Evolutionary conservation across 805 yeast species (phyloP).

Genomic region (Debaryomyces prosopidis): DNA sequence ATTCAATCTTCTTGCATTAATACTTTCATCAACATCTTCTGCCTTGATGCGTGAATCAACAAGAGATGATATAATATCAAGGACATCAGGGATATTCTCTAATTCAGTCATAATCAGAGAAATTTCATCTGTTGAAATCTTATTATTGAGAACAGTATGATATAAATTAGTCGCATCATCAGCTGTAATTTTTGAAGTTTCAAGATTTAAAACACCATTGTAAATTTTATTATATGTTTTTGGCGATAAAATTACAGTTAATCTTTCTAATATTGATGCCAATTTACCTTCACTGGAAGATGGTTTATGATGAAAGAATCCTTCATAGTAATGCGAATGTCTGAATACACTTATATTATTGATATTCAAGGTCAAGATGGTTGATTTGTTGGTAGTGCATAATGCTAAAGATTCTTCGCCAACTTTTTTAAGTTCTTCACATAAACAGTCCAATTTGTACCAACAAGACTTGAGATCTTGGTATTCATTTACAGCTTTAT

Average conservation of each 20-base stretch:
- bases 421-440: constrained; percentile 66
- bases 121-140: constrained; percentile 26
- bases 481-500: constrained; percentile 22
- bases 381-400: constrained; percentile 13
- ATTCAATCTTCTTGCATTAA: constrained; percentile 1
- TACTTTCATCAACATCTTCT: not conserved
- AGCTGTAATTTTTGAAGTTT: constrained; percentile 10
- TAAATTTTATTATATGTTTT: constrained; percentile 27
- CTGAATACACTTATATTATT: constrained; percentile 35
- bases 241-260: constrained; percentile 27
- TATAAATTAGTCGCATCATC: constrained; percentile 22
- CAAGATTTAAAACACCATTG: constrained; percentile 12
- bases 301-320: constrained; percentile 10
- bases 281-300: constrained; percentile 15
- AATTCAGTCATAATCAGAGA: constrained; percentile 19
- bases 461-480: constrained; percentile 49
- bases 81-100: constrained; percentile 25
- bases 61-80: constrained; percentile 22
- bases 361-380: constrained; percentile 26
- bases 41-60: constrained; percentile 12
- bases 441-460: constrained; percentile 67
- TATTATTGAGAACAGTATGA: constrained; percentile 20
- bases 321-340: constrained; percentile 33
- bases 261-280: constrained; percentile 18
- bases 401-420: constrained; percentile 61